Percentiles rank a stretch among this genome's conserved stretches.
phyloP scores from a whole-genome alignment of 2,329 filamentous ascomycete species.

The Penicillium sp. region DNA sequence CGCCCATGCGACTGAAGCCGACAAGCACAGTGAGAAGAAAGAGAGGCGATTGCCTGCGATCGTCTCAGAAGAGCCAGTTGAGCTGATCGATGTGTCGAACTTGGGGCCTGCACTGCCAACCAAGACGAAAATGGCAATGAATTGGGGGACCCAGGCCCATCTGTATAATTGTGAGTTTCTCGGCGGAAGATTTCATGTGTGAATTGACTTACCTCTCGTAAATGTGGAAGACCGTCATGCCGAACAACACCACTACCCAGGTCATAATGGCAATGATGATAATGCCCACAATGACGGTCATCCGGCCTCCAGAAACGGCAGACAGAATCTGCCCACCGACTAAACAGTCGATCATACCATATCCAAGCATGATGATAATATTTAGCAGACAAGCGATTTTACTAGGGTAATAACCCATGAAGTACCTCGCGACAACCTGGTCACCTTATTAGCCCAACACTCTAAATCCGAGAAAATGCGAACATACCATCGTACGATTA shows the following conservation, averaged over 20 bases:
- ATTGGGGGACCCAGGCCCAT: slow-evolving; percentile 34
- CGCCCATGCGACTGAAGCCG: slow-evolving; percentile 25
- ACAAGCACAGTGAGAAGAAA: slow-evolving; percentile 29
- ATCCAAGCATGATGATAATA: slow-evolving; percentile 36
- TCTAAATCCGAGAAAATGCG: background rate
- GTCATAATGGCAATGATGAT: slow-evolving; percentile 27
- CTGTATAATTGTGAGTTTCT: slow-evolving; percentile 3
- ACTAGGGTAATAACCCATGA: slow-evolving; percentile 37
- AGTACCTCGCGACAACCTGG: slow-evolving; percentile 30
- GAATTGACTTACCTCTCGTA: slow-evolving; percentile 31
- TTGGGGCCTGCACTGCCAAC: slow-evolving; percentile 34
- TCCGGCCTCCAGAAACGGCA: slow-evolving; percentile 27
- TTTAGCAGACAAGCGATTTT: slow-evolving; percentile 35
- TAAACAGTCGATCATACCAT: slow-evolving; percentile 35
- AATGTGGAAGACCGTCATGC: slow-evolving; percentile 32
- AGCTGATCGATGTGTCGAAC: slow-evolving; percentile 18
- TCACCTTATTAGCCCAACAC: background rate
- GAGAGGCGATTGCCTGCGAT: slow-evolving; percentile 25
- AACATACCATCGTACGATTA: slow-evolving; percentile 34
- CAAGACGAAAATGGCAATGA: slow-evolving; percentile 34
- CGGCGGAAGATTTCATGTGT: background rate
- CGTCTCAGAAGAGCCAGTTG: slow-evolving; percentile 3
- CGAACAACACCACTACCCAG: slow-evolving; percentile 28
- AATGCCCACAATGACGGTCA: slow-evolving; percentile 31
- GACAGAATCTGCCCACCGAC: slow-evolving; percentile 36